Base-by-base conservation (phyloP, 768 basidiomycete species). In the Suillus paluster region DNA sequence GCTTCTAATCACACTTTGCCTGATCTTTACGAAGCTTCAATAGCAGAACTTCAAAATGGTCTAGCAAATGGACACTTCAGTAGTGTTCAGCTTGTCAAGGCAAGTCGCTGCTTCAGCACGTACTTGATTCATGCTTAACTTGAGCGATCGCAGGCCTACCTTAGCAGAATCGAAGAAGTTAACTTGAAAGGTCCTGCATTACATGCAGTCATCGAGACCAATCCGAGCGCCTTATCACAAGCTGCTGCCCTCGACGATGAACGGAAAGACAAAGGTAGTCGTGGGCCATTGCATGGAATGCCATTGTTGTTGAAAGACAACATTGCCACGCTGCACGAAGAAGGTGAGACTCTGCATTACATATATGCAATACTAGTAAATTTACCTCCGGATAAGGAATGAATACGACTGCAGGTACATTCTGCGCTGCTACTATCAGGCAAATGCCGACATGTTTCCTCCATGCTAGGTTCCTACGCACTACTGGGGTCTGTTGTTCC, bases 91-190 rank as follows among this genome's bases (percentile, higher is more conserved):
- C 69, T 79, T 21, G 75, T 78, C 17, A 74, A 73, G 66, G 77
- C 70, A 30, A 38, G 61, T 34, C 23, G 19, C 17, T 23, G 2
- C 27, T 5, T 39, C 4, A n/a, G 2, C 6, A 1, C 10, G 19
- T 49, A 30, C 4, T 17, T 15, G 11, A 21, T 56, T 9, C 39
- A 21, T 4, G 8, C 17, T 21, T 42, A 1, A 57, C 12, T 14
- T 27, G 39, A 46, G 23, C 19, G 10, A 59, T 23, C 5, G 23
- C 61, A 77, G 76, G 77, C 78, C 3, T 79, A 79, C 55, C 64
- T 78, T 50, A 68, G 69, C 5, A 71, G 78, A n/a, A 78, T 79
- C 25, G 71, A 73, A 38, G 77, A 78, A 67, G 77, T 78, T 36
- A 79, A 79, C 61, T 39, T 68, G 17, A 61, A 72, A 19, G 75